Evolutionary conservation across 345 rosid species (phyloP), one percentile per base, ranked within the genome.

Genomic region (Camelina hispida): DNA sequence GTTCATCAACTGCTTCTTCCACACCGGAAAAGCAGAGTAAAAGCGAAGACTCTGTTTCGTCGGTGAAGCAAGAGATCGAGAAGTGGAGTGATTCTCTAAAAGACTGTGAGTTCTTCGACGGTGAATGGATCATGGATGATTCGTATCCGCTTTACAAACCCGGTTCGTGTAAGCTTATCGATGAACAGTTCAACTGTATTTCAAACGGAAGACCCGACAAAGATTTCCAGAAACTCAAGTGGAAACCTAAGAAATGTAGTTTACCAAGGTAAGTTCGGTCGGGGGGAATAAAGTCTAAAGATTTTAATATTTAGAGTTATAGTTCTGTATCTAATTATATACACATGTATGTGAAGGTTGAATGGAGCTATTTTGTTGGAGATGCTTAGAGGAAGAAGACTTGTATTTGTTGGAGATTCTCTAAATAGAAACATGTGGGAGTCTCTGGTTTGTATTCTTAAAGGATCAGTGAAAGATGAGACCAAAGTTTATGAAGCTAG

Each of bases 341-440:
- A 43, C 52, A 12, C 12, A 25, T 42, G 12, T 50, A 30, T 51
- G 1, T 35, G 55, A 52, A 95, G 99, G 88, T 83, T 95, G 75
- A 75, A 89, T 79, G 93, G 88, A 16, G 76, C 42, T 32, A 78
- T 79, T 18, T 83, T 95, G 96, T 25, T 95, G 70, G 85, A 93
- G 61, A 63, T 95, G 86, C 76, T 95, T 53, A 89, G 87, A 75
- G 98, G 98, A 57, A 95, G 92, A 83, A 78, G 99, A 11, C 89
- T 95, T 16, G 98, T 82, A 18, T 92, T 95, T 37, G 97, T 95
- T 0, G 99, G 99, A 0, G 99, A 95, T 83, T 95, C 99, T 1
- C 42, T 95, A 58, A 95, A 95, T 73, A 82, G 99, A 69, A 95
- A 95, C 74, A 95, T 95, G 99, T 95, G 98, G 99, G 98, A 95